Evolutionary conservation across 2,329 filamentous ascomycete species (phyloP).

Genomic region (Sphaerostilbella broomeana): DNA sequence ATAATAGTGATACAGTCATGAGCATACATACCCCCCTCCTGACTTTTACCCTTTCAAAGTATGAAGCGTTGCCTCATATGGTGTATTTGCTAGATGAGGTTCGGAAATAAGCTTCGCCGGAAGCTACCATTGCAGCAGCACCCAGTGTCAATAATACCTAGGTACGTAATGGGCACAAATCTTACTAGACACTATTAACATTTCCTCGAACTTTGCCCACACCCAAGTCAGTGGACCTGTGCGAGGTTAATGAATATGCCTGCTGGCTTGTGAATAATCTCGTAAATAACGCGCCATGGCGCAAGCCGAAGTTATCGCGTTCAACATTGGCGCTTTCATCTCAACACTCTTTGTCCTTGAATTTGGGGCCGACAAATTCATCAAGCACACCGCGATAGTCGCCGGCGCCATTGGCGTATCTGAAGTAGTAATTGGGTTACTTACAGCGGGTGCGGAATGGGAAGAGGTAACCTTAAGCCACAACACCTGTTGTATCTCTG

Average conservation of each 20-base stretch:
- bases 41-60: constrained; percentile 20
- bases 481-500: not conserved
- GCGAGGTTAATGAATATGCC: no score
- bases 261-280: no score
- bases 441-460: constrained; percentile 49
- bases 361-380: not conserved
- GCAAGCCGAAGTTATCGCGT: not conserved
- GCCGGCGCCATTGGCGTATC: constrained; percentile 31
- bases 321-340: not conserved
- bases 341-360: constrained; percentile 2
- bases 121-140: no score
- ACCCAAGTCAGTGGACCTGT: no score
- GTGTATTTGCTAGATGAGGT: no score
- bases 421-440: constrained; percentile 41
- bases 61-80: constrained; percentile 20
- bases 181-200: no score
- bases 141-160: no score
- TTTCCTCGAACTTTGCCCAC: no score
- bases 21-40: no score
- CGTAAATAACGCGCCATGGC: no score
- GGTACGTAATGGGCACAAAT: no score
- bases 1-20: constrained; percentile 20
- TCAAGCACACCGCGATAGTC: not conserved
- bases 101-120: no score
- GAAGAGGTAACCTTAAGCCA: constrained; percentile 39